A percentile compares a stretch with the other conserved stretches of the same genome.
Evolutionary conservation across 345 rosid species (phyloP).

Genomic region (Citrus medica): DNA sequence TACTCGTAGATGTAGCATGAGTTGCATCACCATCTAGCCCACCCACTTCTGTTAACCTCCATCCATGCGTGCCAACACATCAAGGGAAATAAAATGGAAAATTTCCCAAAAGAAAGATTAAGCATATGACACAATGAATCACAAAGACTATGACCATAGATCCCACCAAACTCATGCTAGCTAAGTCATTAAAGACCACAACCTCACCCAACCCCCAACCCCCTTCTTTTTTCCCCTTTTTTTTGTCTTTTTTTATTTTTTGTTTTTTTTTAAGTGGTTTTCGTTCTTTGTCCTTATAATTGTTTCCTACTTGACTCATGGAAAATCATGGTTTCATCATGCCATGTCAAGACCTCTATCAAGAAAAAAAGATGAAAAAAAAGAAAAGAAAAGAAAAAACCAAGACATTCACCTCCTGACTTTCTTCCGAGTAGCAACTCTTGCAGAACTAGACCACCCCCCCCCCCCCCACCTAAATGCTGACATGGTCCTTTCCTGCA

Average conservation of each 20-base stretch:
- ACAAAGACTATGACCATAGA: not conserved
- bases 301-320: not conserved
- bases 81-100: not conserved
- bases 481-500: conserved; percentile 5
- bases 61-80: not conserved
- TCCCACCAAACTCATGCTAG: conserved; percentile 15
- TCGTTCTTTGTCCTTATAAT: not conserved
- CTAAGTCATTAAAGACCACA: not conserved
- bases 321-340: not conserved
- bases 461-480: conserved; percentile 5
- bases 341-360: not conserved
- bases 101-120: not conserved
- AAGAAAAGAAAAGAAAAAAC: not conserved
- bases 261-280: not conserved
- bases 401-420: not conserved
- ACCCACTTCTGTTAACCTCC: not conserved
- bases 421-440: not conserved
- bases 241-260: not conserved
- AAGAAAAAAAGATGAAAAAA: not conserved
- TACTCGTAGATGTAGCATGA: not conserved
- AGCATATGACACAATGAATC: not conserved
- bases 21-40: not conserved
- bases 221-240: not conserved
- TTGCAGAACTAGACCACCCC: not conserved
- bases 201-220: not conserved